These are phyloP conservation scores for Diplogelasinospora grovesii DNA, from an alignment of 495 filamentous ascomycete genomes.

Conservation along the genomic window DNA sequence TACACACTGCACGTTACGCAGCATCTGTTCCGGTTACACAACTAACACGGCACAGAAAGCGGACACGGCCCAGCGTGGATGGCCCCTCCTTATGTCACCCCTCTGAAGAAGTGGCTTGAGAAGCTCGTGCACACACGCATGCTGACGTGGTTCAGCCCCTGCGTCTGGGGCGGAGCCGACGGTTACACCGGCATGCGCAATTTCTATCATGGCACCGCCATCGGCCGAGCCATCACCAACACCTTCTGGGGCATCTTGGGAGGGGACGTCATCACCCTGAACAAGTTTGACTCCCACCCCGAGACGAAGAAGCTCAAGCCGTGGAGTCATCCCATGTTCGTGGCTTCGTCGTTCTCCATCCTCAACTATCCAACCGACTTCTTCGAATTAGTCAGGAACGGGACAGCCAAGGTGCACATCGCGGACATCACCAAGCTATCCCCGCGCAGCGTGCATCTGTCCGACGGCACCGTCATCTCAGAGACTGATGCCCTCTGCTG, in stretches of 20 bases:
- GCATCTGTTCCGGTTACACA: background rate
- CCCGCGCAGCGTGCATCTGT: slow-evolving; percentile 46
- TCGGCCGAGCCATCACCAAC: slow-evolving; percentile 64
- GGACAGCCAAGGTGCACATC: slow-evolving; percentile 54
- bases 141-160: slow-evolving; percentile 40
- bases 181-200: slow-evolving; percentile 31
- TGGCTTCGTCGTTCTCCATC: slow-evolving; percentile 54
- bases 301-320: slow-evolving; percentile 60
- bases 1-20: too few relatives aligned
- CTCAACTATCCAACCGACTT: slow-evolving; percentile 64
- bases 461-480: slow-evolving; percentile 47
- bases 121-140: slow-evolving; percentile 51
- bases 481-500: slow-evolving; percentile 60
- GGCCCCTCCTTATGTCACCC: slow-evolving; percentile 47
- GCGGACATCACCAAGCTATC: slow-evolving; percentile 52
- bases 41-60: slow-evolving; percentile 35
- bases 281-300: slow-evolving; percentile 53
- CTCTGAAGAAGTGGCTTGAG: slow-evolving; percentile 40
- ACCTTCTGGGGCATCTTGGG: slow-evolving; percentile 59
- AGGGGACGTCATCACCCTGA: slow-evolving; percentile 52
- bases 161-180: slow-evolving; percentile 37
- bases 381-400: slow-evolving; percentile 54
- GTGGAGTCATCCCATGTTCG: slow-evolving; percentile 58
- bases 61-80: slow-evolving; percentile 73
- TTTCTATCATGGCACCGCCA: slow-evolving; percentile 59